Evolutionary conservation across 768 basidiomycete species (phyloP), one percentile per base, ranked within the genome.

Genomic region (Phaeotremella skinneri): DNA sequence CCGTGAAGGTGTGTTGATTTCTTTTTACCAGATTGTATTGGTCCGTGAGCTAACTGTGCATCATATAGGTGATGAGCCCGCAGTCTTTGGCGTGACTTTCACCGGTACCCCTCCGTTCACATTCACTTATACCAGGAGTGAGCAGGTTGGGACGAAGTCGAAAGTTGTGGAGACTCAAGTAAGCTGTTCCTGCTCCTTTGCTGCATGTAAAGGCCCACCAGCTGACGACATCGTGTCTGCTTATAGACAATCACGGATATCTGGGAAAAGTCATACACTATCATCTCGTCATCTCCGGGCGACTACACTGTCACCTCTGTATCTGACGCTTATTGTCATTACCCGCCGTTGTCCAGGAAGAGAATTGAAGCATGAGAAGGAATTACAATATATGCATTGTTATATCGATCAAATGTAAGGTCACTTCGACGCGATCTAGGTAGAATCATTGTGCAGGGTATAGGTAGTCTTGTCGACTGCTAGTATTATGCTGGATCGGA

Each of bases 21-120:
- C 45, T 2, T 48, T 34, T 49, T 34, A 20, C n/a, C 23, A 34
- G 6, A 31, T 14, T 23, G 23, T 45, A 23, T 14, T 58, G 20
- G 58, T 55, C 32, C 20, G 27, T 20, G 45, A 1, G 13, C 20
- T 29, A 37, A 25, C 16, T 27, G 16, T 21, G 49, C 23, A 25
- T 48, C 39, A 13, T 27, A 26, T 63, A 90, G 89, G 90, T 55
- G 90, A 91, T 47, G 78, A 80, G 30, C 76, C 96, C 80, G 92
- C 94, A 17, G 90, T 92, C 76, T 96, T 99, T 59, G 79, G 87
- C 41, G 97, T 99, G 77, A 86, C 86, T 2, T 83, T 99, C 53
- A 81, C 87, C 30, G 96, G 96, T 45, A 88, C 90, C 73, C 88
- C 96, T 17, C 96, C 96, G 0, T 99, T 97, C 79, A 87, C 92